Conservation (phyloP, 2,329 filamentous ascomycete species). For the Bimuria novae-zelandiae region DNA sequence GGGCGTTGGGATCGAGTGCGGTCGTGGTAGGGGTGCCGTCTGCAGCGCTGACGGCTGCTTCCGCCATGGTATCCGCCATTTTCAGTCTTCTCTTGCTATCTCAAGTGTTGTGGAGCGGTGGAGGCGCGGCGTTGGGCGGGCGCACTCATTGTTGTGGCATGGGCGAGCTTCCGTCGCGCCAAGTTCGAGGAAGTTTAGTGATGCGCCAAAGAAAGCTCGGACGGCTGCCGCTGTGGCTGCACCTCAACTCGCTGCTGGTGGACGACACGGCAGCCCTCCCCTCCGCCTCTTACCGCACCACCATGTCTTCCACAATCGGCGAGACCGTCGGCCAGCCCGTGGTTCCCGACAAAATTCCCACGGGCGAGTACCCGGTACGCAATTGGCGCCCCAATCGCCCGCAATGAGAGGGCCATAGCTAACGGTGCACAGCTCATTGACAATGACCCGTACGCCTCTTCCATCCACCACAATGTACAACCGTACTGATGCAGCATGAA, state of each 20-base stretch:
- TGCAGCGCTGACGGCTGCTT: slow-evolving; percentile 16
- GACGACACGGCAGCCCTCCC: slow-evolving; percentile 15
- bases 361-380: slow-evolving; percentile 86
- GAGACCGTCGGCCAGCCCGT: slow-evolving; percentile 46
- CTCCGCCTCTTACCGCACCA: slow-evolving; percentile 24
- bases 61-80: slow-evolving; percentile 34
- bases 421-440: slow-evolving; percentile 80
- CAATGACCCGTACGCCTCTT: slow-evolving; percentile 83
- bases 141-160: slow-evolving; percentile 36
- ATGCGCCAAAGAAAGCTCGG: slow-evolving; percentile 13
- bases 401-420: slow-evolving; percentile 31
- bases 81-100: slow-evolving; percentile 14
- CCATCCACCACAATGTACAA: slow-evolving; percentile 12
- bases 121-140: slow-evolving; percentile 18
- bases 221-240: slow-evolving; percentile 24
- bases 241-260: slow-evolving; percentile 25
- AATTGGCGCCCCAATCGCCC: slow-evolving; percentile 27
- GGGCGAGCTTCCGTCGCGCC: slow-evolving; percentile 27
- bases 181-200: slow-evolving; percentile 31
- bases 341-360: slow-evolving; percentile 76
- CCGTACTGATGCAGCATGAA: slow-evolving; percentile 47
- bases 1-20: slow-evolving; percentile 45
- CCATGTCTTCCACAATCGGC: slow-evolving; percentile 36
- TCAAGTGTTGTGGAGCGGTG: slow-evolving; percentile 8
- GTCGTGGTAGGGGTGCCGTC: slow-evolving; percentile 28